phyloP scores from a whole-genome alignment of 805 yeast genomes.

The Clavispora carvajalis region DNA sequence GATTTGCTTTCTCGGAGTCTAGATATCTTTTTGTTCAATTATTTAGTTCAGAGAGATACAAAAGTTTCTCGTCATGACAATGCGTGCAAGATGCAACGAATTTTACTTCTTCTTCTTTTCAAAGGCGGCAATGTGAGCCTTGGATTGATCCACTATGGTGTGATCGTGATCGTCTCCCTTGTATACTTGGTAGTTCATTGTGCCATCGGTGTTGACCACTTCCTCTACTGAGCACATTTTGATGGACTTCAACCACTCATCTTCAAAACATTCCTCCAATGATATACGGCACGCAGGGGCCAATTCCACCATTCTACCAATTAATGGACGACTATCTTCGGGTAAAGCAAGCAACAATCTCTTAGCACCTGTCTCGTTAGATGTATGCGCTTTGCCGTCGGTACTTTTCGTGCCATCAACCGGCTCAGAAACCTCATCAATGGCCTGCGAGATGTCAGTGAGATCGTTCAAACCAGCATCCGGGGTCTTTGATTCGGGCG shows the following conservation, averaged over 20 bases:
- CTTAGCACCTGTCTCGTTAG: constrained; percentile 65
- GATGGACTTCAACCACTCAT: constrained; percentile 60
- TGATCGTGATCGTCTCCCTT: constrained; percentile 66
- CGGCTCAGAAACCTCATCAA: constrained; percentile 12
- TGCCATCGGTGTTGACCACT: constrained; percentile 31
- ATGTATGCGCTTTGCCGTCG: constrained; percentile 49
- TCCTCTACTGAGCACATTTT: constrained; percentile 65
- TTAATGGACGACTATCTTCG: constrained; percentile 58
- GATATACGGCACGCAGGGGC: constrained; percentile 83
- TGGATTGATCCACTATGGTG: constrained; percentile 85
- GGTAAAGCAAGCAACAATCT: constrained; percentile 68
- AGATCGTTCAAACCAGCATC: constrained; percentile 12
- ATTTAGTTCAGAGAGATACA: background rate
- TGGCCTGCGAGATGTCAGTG: constrained; percentile 17
- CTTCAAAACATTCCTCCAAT: constrained; percentile 74
- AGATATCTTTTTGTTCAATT: background rate
- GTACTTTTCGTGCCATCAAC: constrained; percentile 10
- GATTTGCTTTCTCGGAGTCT: background rate
- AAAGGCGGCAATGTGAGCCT: constrained; percentile 91
- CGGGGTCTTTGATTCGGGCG: constrained; percentile 28
- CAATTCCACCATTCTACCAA: constrained; percentile 72
- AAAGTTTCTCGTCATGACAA: background rate
- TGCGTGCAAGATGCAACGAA: background rate
- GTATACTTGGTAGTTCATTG: constrained; percentile 31
- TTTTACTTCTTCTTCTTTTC: constrained; percentile 66